Base-by-base conservation (phyloP, 2,329 filamentous ascomycete genomes). In the Biscogniauxia mediterranea region DNA sequence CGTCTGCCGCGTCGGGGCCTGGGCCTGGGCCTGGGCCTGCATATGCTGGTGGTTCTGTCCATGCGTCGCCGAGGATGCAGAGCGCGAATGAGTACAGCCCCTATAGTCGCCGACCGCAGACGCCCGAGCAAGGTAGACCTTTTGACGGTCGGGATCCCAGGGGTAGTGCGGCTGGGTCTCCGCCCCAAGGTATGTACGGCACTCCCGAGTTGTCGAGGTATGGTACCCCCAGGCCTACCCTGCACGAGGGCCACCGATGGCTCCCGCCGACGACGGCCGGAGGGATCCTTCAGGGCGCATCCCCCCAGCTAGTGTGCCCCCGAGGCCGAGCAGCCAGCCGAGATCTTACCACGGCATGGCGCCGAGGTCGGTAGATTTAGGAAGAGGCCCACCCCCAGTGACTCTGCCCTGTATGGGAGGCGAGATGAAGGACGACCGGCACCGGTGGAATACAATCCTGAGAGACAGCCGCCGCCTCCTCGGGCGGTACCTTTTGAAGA, bases 71-170 rank as follows among this genome's bases (percentile, higher is more conserved):
- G 3, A 77, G 82, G 50, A 81, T 86, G 78, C 81, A 81, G 60
- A 80, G 81, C 25, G 75, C 85, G 62, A 88, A 90, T 19, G 89
- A 89, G 66, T 69, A 69, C 54, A 60, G 64, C 50, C 63, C 79
- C 78, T 56, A 81, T 83, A 5, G 89, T 84, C 72, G 88, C 64
- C 82, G 89, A 62, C 89, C 89, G 2, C 87, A 90, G 61, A 92
- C 89, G 0, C 90, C 90, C n/a, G 89, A 92, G 52, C 86, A 88
- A 63, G 79, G 82, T 54, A 81, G 85, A 68, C 77, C 78, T 59
- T 85, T 86, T 76, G 80, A 86, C 60, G 54, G 70, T 58, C 69
- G 78, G 66, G 73, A 76, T 67, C 71, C 71, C 65, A 77, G 83
- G 69, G 77, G 76, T 23, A 75, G 76, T 63, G 70, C 77, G 2